These are phyloP conservation scores for Lachnellula hyalina DNA, from an alignment of 2,329 filamentous ascomycete genomes.

Conservation along the genomic window DNA sequence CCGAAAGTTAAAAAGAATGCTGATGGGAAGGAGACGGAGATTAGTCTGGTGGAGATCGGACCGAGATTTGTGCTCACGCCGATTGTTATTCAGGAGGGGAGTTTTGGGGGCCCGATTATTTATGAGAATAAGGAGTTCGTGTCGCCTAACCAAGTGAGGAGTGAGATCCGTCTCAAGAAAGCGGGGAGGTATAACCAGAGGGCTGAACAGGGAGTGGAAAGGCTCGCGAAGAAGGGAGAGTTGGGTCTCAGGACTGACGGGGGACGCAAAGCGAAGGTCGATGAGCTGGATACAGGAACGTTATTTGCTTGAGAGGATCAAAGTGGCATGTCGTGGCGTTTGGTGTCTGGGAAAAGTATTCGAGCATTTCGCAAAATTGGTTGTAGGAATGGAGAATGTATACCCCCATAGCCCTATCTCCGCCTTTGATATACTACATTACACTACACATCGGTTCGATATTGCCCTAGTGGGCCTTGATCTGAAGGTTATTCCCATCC, in stretches of 20 bases:
- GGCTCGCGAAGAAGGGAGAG: conserved; percentile 67
- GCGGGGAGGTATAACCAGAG: conserved; percentile 73
- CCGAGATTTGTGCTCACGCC: conserved; percentile 90
- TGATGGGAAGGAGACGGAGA: conserved; percentile 62
- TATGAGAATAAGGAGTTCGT: conserved; percentile 99
- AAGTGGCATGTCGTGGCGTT: conserved; percentile 8
- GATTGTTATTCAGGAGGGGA: conserved; percentile 90
- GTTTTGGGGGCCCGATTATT: conserved; percentile 92
- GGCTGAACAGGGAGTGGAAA: conserved; percentile 67
- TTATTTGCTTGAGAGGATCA: conserved; percentile 60
- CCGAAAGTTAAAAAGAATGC: conserved; percentile 40
- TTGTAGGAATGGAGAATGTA: no score
- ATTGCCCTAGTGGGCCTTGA: no score
- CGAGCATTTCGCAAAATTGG: background rate
- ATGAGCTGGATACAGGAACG: conserved; percentile 70
- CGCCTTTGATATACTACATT: no score
- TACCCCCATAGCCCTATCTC: no score
- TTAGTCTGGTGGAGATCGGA: conserved; percentile 87
- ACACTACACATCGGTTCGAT: no score
- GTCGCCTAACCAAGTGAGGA: conserved; percentile 86
- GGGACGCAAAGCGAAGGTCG: conserved; percentile 54
- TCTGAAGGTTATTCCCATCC: no score
- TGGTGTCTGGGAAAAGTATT: conserved; percentile 9
- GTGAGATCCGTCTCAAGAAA: conserved; percentile 72
- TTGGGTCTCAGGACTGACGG: conserved; percentile 68